Conservation (phyloP, 1,139 yeast species). For the Waltiozyma sp. region DNA sequence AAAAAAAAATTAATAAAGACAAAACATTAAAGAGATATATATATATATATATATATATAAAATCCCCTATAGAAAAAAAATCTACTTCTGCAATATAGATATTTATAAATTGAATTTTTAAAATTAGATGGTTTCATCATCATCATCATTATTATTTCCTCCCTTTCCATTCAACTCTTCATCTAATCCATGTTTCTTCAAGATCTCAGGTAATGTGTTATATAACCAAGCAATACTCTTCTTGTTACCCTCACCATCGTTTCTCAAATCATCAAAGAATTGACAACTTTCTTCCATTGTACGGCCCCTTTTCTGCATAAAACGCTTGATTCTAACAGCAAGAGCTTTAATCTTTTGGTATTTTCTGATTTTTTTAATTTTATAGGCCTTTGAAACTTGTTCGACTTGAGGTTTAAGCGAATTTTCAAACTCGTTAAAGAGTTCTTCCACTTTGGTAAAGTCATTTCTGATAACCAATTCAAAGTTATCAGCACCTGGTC, state of each 20-base stretch:
- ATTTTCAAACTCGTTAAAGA: constrained; percentile 18
- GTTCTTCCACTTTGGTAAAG: constrained; percentile 18
- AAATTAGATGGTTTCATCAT: not conserved
- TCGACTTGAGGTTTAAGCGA: constrained; percentile 20
- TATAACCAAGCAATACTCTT: constrained; percentile 20
- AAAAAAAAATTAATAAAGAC: too few species aligned
- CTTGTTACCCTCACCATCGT: constrained; percentile 16
- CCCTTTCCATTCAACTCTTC: constrained; percentile 17
- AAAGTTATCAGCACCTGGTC: constrained; percentile 15
- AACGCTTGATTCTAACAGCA: constrained; percentile 19
- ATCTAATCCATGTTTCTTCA: constrained; percentile 18
- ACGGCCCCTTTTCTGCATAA: constrained; percentile 16
- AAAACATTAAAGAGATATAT: too few species aligned
- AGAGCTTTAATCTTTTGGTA: constrained; percentile 20
- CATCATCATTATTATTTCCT: constrained; percentile 1
- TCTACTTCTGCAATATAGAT: too few species aligned
- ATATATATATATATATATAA: too few species aligned
- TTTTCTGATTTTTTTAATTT: constrained; percentile 19
- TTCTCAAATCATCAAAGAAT: constrained; percentile 18
- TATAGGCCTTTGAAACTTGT: constrained; percentile 19
- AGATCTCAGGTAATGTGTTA: constrained; percentile 17
- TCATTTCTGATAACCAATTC: constrained; percentile 19
- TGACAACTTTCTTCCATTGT: constrained; percentile 15
- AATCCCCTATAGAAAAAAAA: too few species aligned
- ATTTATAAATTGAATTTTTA: too few species aligned